phyloP scores from a whole-genome alignment of 331 rosid genomes.

The Acacia concinna region DNA sequence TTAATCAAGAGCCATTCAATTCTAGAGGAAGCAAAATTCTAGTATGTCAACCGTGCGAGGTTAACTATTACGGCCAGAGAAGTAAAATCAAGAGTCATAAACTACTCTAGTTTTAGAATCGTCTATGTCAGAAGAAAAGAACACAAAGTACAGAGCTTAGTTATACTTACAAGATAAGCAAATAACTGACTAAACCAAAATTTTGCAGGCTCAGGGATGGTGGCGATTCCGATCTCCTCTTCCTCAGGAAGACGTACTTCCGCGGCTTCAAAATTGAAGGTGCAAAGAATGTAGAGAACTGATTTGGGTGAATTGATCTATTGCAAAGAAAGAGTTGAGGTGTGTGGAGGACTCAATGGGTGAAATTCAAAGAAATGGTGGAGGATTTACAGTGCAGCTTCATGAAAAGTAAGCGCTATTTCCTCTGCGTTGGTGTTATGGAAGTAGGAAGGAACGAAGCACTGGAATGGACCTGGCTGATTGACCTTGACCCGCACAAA shows the following conservation, averaged over 20 bases:
- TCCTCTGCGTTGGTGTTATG: not conserved
- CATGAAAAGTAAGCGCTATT: not conserved
- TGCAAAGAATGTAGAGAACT: not conserved
- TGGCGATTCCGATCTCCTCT: not conserved
- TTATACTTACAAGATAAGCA: not conserved
- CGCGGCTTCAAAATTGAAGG: not conserved
- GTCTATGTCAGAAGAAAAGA: not conserved
- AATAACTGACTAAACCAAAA: not conserved
- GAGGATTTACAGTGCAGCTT: not conserved
- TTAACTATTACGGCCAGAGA: not conserved
- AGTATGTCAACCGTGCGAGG: not conserved
- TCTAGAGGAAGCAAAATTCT: conserved; percentile 1
- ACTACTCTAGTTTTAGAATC: not conserved
- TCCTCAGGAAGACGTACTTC: not conserved
- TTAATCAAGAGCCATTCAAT: not conserved
- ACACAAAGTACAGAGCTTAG: not conserved
- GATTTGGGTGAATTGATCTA: not conserved
- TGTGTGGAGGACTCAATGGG: not conserved
- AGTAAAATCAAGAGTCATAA: not conserved
- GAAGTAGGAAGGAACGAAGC: not conserved
- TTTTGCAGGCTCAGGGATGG: not conserved
- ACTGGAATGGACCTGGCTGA: not conserved
- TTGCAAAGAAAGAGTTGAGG: not conserved
- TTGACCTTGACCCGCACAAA: not conserved
- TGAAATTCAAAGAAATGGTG: not conserved